Evolutionary conservation across 768 basidiomycete genomes (phyloP), one percentile per base, ranked within the genome.

Genomic region (Gyrodon lividus): DNA sequence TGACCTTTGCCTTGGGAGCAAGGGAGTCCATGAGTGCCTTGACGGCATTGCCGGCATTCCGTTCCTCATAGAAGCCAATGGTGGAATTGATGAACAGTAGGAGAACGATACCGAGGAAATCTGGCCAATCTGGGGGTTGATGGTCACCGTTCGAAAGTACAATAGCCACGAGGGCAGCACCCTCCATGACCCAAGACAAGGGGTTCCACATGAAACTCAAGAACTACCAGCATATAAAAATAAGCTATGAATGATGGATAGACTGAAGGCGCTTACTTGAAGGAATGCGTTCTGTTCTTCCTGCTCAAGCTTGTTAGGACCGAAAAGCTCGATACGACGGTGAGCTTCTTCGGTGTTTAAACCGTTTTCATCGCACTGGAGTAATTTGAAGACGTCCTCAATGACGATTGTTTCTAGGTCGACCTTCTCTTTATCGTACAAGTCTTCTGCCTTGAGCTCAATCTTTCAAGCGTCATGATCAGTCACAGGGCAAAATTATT

Each of bases 201-300:
- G 96, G 96, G 75, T 98, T 98, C 96, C 96, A 98, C 96, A 98
- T 98, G 82, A 98, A 98, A 68, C 86, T 85, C 60, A 93, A 74
- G 72, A 95, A 93, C 89, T 91, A 38, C 24, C 0, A 9, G 24
- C 24, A 23, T 41, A 41, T 2, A 14, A 20, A 24, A 19, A 48
- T 37, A 19, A 43, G n/a, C 6, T 4, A 40, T 45, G 5, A 33
- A 43, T 19, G 20, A 28, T 19, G 42, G 5, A 39, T 7, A 43
- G 34, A 51, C 20, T 34, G n/a, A 6, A 53, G 24, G 49, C 23
- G 63, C 68, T 17, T 65, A 86, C 89, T 79, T 94, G 94, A 28
- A 98, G 83, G 72, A 98, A 80, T 4, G 93, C 71, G 53, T 93
- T 96, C 69, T 93, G 91, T 61, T 94, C 92, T 71, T 94, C 91